Evolutionary conservation across 176 grass and related monocot genomes (phyloP).

Genomic region (Carex cristatella): DNA sequence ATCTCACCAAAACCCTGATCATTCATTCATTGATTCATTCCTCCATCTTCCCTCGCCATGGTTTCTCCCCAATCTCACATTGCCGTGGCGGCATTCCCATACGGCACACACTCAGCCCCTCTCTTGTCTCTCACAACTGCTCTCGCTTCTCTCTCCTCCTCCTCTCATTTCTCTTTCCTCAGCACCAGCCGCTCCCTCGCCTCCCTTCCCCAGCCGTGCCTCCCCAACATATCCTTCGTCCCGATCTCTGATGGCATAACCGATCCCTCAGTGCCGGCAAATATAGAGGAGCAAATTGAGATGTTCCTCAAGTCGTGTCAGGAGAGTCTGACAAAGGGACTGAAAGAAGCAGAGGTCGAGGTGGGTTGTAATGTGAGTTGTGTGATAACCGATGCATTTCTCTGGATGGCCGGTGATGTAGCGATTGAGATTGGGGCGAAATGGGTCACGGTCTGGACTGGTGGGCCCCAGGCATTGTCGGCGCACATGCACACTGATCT

Average conservation of each 20-base stretch:
- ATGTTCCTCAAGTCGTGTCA: conserved; percentile 20
- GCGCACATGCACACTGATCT: conserved; percentile 18
- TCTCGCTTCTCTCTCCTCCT: neutral
- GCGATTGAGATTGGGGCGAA: neutral
- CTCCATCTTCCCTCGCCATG: neutral
- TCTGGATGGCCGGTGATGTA: conserved; percentile 12
- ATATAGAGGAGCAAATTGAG: conserved; percentile 1
- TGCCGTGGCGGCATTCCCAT: conserved; percentile 26
- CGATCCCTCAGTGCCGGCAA: neutral
- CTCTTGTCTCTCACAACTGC: conserved; percentile 26
- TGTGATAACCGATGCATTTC: conserved; percentile 29
- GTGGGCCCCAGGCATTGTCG: neutral
- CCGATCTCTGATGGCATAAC: conserved; percentile 16
- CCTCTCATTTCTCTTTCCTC: conserved; percentile 14
- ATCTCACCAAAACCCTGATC: too few relatives aligned
- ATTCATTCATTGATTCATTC: too few relatives aligned
- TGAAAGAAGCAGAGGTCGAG: conserved; percentile 10
- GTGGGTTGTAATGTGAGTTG: neutral
- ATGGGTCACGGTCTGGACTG: conserved; percentile 25
- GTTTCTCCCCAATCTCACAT: conserved; percentile 12
- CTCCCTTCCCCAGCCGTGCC: neutral
- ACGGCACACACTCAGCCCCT: neutral
- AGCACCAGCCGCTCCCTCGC: neutral
- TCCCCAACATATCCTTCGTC: conserved; percentile 4
- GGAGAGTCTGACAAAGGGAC: neutral